A percentile compares a stretch with the other conserved stretches of the same genome.
Conservation (phyloP, 176 grass and related monocot genomes). For the Saccharum officinarum region DNA sequence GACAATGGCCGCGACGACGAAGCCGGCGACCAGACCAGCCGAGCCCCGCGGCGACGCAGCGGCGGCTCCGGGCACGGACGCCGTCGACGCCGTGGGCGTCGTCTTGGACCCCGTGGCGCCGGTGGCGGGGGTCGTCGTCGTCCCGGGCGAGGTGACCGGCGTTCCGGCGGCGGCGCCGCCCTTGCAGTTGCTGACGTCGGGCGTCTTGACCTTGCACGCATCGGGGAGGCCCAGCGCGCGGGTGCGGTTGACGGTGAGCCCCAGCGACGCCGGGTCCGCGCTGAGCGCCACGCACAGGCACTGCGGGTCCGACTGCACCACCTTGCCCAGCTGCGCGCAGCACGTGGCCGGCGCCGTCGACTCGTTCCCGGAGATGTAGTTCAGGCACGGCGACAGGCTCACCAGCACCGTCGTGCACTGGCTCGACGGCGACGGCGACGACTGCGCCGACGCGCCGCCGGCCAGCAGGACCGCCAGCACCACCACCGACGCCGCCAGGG, state of each 20-base stretch:
- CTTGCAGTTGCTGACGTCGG: constrained; percentile 59
- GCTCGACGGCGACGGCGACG: constrained; percentile 22
- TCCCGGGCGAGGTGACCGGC: neutral
- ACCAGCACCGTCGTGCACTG: constrained; percentile 55
- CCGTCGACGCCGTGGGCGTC: constrained; percentile 7
- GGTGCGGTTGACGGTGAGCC: constrained; percentile 71
- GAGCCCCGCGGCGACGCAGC: neutral
- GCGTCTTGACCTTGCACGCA: constrained; percentile 69
- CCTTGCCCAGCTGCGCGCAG: constrained; percentile 58
- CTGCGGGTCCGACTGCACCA: constrained; percentile 62
- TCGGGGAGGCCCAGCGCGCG: constrained; percentile 56
- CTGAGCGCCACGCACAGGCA: constrained; percentile 73
- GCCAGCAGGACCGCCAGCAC: neutral
- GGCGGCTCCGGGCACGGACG: neutral
- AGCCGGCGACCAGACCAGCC: neutral
- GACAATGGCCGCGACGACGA: constrained; percentile 6
- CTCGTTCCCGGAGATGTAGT: constrained; percentile 76
- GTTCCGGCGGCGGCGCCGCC: neutral
- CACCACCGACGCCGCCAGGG: neutral
- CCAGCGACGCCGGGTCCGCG: constrained; percentile 49
- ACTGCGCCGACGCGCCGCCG: constrained; percentile 50
- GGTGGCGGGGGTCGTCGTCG: neutral
- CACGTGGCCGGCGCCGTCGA: constrained; percentile 52
- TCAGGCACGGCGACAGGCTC: constrained; percentile 74
- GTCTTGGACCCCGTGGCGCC: constrained; percentile 38